Percentiles rank a stretch among this genome's conserved stretches.
phyloP scores from a whole-genome alignment of 1,284 basidiomycete genomes.

The Sutorius eximius region DNA sequence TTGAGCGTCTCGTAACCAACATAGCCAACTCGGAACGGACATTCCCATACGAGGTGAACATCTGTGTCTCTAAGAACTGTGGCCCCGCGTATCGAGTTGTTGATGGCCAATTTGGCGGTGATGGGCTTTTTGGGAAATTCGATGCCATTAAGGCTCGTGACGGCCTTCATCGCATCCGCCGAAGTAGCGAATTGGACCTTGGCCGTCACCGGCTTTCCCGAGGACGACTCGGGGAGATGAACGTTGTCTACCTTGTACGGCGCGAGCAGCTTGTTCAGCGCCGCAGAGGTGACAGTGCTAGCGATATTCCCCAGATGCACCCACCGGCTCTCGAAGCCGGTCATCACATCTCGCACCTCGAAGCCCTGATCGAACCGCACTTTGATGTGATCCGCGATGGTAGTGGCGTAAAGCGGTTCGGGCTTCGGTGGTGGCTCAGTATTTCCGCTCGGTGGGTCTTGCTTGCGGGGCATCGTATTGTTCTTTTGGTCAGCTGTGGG shows the following conservation, averaged over 20 bases:
- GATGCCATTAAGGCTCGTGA: slow-evolving; percentile 46
- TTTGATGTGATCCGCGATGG: slow-evolving; percentile 31
- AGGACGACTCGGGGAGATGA: slow-evolving; percentile 26
- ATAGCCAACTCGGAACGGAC: slow-evolving; percentile 52
- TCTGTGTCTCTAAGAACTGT: slow-evolving; percentile 26
- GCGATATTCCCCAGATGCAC: slow-evolving; percentile 40
- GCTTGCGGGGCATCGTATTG: background rate
- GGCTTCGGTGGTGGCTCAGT: slow-evolving; percentile 9
- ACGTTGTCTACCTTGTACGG: slow-evolving; percentile 47
- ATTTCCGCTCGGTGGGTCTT: background rate
- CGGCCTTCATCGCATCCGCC: slow-evolving; percentile 50
- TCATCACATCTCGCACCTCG: slow-evolving; percentile 37
- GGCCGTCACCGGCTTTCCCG: slow-evolving; percentile 32
- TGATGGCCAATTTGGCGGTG: slow-evolving; percentile 31
- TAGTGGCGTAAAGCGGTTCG: slow-evolving; percentile 20
- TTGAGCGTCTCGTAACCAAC: slow-evolving; percentile 53
- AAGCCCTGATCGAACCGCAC: slow-evolving; percentile 43
- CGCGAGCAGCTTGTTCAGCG: slow-evolving; percentile 18
- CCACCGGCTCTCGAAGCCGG: slow-evolving; percentile 46
- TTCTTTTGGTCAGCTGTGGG: background rate
- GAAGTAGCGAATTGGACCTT: slow-evolving; percentile 47
- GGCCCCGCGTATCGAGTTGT: slow-evolving; percentile 25
- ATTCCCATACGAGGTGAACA: slow-evolving; percentile 54
- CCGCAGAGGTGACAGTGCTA: slow-evolving; percentile 4
- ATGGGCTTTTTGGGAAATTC: slow-evolving; percentile 40